Percentiles rank a stretch among this genome's conserved stretches.
phyloP scores from a whole-genome alignment of 164 flowering plant species.

The Cinnamomum chago region DNA sequence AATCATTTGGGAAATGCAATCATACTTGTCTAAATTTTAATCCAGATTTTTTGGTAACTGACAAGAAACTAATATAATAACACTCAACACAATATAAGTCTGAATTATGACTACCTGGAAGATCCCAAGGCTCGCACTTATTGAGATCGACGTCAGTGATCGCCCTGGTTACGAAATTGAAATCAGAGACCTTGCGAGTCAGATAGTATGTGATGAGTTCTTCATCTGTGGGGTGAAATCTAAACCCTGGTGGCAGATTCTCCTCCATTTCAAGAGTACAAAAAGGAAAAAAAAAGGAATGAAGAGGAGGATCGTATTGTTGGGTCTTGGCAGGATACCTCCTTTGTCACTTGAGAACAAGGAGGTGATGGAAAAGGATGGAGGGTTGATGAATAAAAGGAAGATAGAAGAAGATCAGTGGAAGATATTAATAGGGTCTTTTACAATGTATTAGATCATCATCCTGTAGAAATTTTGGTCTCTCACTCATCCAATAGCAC shows the following conservation, averaged over 20 bases:
- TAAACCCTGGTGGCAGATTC: slow-evolving; percentile 70
- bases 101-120: slow-evolving; percentile 51
- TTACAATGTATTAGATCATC: not conserved
- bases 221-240: slow-evolving; percentile 79
- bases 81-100: not conserved
- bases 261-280: slow-evolving; percentile 37
- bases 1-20: too few relatives aligned
- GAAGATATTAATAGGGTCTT: slow-evolving; percentile 7
- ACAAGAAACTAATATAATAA: not conserved
- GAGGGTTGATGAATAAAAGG: slow-evolving; percentile 1
- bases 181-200: slow-evolving; percentile 53
- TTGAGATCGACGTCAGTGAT: slow-evolving; percentile 74
- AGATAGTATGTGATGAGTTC: slow-evolving; percentile 71
- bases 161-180: slow-evolving; percentile 42
- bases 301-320: not conserved
- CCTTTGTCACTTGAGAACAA: not conserved
- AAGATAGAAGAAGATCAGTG: not conserved
- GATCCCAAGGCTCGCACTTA: slow-evolving; percentile 89
- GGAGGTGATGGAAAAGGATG: not conserved
- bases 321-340: not conserved
- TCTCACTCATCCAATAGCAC: not conserved
- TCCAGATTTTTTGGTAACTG: not conserved
- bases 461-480: not conserved
- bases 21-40: too few relatives aligned
- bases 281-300: not conserved